Base-by-base conservation (phyloP, 2,329 filamentous ascomycete species). In the Botrytis elliptica region DNA sequence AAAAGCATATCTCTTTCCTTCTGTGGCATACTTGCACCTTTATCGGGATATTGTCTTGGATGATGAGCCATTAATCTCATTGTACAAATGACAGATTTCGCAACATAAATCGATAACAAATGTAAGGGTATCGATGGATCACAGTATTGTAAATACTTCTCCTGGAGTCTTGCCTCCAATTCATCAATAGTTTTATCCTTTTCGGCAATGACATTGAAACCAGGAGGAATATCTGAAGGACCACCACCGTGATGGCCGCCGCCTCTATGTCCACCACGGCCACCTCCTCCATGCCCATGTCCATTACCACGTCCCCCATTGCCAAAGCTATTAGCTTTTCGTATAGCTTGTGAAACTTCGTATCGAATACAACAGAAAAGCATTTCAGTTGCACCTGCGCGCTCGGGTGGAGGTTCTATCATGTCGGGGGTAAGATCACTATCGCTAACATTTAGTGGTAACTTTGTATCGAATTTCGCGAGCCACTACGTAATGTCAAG, bases 391-490 rank as follows among this genome's bases (percentile, higher is more conserved):
- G 83, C 78, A 0, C 85, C 84, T 5, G 82, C 79, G 49, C 84
- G 83, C 38, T 84, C 83, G 9, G 76, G 77, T 0, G 85, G 85
- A 1, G 80, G 77, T 42, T 85, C 83, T 55, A 81, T 84, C 57
- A 81, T 84, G 1, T 82, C 80, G 0, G 85, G 85, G 5, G 82
- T 83, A 73, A 88, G 85, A 74, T 86, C 85, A 5, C 81, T 83
- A 77, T 90, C 88, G 79, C 89, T 85, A 63, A 90, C 80, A 72
- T 89, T 88, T n/a, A 85, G 82, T 1, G 88, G 88, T 14, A 85
- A 79, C 3, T 81, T 81, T 1, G 87, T 87, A 77, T 88, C 85
- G 71, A 85, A 87, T 52, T 81, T 82, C 12, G 81, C 79, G 3
- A 81, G 77, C 66, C 83, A 81, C 12, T 73, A 42, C 10, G n/a